phyloP scores from a whole-genome alignment of 2,329 filamentous ascomycete species.

The Venturiaceae sp. region DNA sequence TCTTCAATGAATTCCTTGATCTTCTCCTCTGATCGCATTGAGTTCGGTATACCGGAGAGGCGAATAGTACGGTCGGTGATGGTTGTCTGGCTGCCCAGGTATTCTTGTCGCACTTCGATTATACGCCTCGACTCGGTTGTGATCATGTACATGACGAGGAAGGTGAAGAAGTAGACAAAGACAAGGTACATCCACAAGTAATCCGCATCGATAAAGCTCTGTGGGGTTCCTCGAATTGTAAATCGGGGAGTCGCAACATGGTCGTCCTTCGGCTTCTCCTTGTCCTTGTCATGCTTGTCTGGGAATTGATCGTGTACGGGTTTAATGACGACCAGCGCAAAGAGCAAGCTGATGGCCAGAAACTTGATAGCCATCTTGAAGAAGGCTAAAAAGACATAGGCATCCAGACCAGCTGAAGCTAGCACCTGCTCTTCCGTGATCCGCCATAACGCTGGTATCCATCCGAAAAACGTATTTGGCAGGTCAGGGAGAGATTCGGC shows the following conservation, averaged over 20 bases:
- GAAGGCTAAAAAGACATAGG: slow-evolving; percentile 90
- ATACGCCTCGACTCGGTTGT: slow-evolving; percentile 75
- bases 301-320: slow-evolving; percentile 71
- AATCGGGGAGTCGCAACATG: neutral
- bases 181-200: slow-evolving; percentile 89
- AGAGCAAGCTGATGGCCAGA: slow-evolving; percentile 68
- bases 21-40: slow-evolving; percentile 69
- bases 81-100: slow-evolving; percentile 88
- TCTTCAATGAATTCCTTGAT: slow-evolving; percentile 83
- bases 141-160: slow-evolving; percentile 71
- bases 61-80: slow-evolving; percentile 91
- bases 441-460: slow-evolving; percentile 77
- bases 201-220: slow-evolving; percentile 30
- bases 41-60: slow-evolving; percentile 73
- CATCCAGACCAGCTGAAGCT: slow-evolving; percentile 83
- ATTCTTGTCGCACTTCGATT: slow-evolving; percentile 78
- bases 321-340: slow-evolving; percentile 69
- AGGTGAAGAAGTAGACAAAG: slow-evolving; percentile 92
- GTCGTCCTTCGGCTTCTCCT: neutral
- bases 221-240: neutral
- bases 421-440: slow-evolving; percentile 87
- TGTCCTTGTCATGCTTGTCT: slow-evolving; percentile 5
- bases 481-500: slow-evolving; percentile 63
- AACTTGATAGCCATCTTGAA: slow-evolving; percentile 92
- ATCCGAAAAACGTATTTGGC: slow-evolving; percentile 79